These are phyloP conservation scores for Aspergillus sp. DNA, from an alignment of 2,329 filamentous ascomycete species.

Conservation along the genomic window DNA sequence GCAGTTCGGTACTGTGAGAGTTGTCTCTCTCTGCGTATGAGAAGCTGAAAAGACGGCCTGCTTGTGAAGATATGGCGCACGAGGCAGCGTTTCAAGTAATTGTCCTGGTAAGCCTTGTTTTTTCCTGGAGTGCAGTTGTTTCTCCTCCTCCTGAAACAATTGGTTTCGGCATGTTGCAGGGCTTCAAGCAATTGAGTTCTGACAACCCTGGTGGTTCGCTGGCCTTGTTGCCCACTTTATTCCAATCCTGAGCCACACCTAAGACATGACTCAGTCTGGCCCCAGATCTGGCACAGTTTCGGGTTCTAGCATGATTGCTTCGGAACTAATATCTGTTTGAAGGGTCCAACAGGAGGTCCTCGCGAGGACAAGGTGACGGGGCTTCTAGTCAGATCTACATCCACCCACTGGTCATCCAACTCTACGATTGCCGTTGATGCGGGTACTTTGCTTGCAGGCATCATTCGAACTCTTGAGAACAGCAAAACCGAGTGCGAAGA, in stretches of 20 bases:
- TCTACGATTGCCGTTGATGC: slow-evolving; percentile 90
- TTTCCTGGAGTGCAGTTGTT: slow-evolving; percentile 5
- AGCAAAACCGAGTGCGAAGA: slow-evolving; percentile 16
- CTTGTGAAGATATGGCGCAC: slow-evolving; percentile 16
- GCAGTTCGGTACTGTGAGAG: no score
- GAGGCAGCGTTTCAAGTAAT: slow-evolving; percentile 59
- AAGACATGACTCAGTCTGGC: background rate
- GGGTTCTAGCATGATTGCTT: slow-evolving; percentile 10
- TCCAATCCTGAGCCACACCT: background rate
- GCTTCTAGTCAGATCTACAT: slow-evolving; percentile 73
- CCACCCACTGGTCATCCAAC: slow-evolving; percentile 67
- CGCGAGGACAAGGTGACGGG: slow-evolving; percentile 83
- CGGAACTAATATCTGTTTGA: slow-evolving; percentile 18
- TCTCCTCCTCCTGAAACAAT: slow-evolving; percentile 1
- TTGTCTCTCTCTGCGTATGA: background rate
- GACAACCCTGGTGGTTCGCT: background rate
- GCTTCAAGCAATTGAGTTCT: no score
- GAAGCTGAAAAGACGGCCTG: slow-evolving; percentile 9
- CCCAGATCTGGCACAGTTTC: slow-evolving; percentile 1
- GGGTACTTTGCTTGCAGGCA: slow-evolving; percentile 77
- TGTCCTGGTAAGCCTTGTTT: slow-evolving; percentile 54
- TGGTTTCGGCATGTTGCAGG: background rate
- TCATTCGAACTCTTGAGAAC: slow-evolving; percentile 63
- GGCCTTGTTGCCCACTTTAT: background rate
- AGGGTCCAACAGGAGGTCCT: slow-evolving; percentile 87